Evolutionary conservation across 345 rosid species (phyloP), one percentile per base, ranked within the genome.

Genomic region (Brassica rapa): DNA sequence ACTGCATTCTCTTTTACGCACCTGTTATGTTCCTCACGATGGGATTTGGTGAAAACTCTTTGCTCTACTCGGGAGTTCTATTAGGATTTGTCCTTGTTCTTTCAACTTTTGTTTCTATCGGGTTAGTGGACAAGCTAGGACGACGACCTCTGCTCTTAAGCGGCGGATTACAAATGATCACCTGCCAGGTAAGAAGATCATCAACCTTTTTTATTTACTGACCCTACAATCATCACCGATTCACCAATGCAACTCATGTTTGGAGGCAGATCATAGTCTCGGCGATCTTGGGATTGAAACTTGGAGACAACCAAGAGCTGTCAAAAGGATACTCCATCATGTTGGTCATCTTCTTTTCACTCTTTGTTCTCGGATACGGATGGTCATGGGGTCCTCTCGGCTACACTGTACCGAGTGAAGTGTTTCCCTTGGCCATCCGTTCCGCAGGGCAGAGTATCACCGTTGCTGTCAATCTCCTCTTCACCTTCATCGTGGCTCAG

Each of bases 351-450:
- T 86, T 91, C 62, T 63, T 91, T n/a, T 89, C 92, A 77, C 83
- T 90, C 4, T 91, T 93, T 73, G 91, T 91, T 7, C 25, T 87
- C 12, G 96, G 90, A 1, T 94, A 88, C 25, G 98, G 94, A 73
- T 94, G 91, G 89, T 93, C 98, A 27, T 94, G 98, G 97, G 98
- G 98, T 23, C 93, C 93, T 0, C 86, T 94, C 1, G 94, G 91
- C 0, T 94, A 90, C 91, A 91, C 93, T 0, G 80, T 93, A 30
- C 97, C 97, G 0, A 90, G 98, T 30, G 97, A 93, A 78, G 85
- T 93, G 79, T 89, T 91, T 71, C 91, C 97, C 7, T 55, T 91
- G 67, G 97, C 90, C 69, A 91, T 88, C 0, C 82, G 97, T 57
- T 91, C 93, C 12, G 94, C 90, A 0, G 96, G 97, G 21, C 94